Percentiles rank a stretch among this genome's conserved stretches.
These are phyloP conservation scores for Mycosphaerella sp. DNA, from an alignment of 2,329 filamentous ascomycete species.

Conservation along the genomic window DNA sequence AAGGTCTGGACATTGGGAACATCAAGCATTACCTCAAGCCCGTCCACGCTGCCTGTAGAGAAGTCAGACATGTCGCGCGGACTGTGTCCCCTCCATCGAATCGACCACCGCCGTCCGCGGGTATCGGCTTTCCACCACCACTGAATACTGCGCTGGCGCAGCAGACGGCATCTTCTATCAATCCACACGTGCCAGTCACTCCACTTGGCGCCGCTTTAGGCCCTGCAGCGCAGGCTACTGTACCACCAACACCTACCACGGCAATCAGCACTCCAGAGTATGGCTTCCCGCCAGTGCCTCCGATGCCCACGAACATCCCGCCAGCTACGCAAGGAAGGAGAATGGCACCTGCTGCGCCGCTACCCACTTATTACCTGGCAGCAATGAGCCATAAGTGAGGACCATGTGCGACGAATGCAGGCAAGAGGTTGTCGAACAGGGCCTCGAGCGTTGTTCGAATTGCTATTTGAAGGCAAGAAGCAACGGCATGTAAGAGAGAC, in stretches of 20 bases:
- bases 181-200: conserved; percentile 66
- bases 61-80: conserved; percentile 61
- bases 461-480: no score
- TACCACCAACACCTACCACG: conserved; percentile 36
- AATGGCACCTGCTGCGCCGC: conserved; percentile 9
- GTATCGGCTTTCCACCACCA: conserved; percentile 21
- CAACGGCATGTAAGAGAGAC: not conserved
- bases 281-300: conserved; percentile 10
- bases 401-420: no score
- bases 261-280: conserved; percentile 19
- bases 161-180: conserved; percentile 32
- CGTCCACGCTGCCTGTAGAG: conserved; percentile 75
- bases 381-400: not conserved
- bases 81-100: conserved; percentile 62
- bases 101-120: conserved; percentile 13
- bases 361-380: conserved; percentile 11
- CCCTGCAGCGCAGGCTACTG: conserved; percentile 82
- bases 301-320: conserved; percentile 3
- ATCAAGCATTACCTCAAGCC: conserved; percentile 69
- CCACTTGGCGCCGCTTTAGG: conserved; percentile 84
- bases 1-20: conserved; percentile 48
- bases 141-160: conserved; percentile 25
- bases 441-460: no score
- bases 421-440: not conserved
- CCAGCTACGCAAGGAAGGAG: not conserved